phyloP scores from a whole-genome alignment of 176 grass and related monocot genomes.

The Miscanthus lutarioriparius region DNA sequence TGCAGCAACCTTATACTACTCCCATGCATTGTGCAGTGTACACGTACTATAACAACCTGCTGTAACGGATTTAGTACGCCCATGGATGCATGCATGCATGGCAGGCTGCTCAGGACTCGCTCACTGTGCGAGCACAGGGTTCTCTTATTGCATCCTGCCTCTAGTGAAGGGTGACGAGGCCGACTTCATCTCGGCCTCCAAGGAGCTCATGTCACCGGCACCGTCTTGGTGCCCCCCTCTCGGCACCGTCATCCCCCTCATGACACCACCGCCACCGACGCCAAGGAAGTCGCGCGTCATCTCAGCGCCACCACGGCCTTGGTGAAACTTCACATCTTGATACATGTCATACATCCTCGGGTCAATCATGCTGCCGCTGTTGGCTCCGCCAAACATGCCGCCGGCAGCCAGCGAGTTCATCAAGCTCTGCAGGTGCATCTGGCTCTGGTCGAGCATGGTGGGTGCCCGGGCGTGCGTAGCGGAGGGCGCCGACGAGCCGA shows the following conservation, averaged over 20 bases:
- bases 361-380: constrained; percentile 46
- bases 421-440: constrained; percentile 68
- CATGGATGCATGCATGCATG: constrained; percentile 23
- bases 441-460: constrained; percentile 63
- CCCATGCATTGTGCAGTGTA: constrained; percentile 24
- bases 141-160: constrained; percentile 59
- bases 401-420: constrained; percentile 82
- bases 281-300: constrained; percentile 97
- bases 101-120: not conserved
- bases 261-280: constrained; percentile 47
- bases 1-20: constrained; percentile 21
- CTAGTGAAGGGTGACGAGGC: constrained; percentile 64
- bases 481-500: constrained; percentile 20
- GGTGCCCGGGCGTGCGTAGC: constrained; percentile 12
- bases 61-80: not conserved
- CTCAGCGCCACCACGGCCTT: constrained; percentile 40
- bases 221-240: constrained; percentile 48
- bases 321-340: constrained; percentile 67
- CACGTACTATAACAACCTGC: constrained; percentile 18
- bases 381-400: constrained; percentile 41
- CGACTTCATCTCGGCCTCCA: constrained; percentile 81
- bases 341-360: constrained; percentile 65
- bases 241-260: constrained; percentile 53
- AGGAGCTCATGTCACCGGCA: constrained; percentile 49
- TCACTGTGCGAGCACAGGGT: not conserved